Evolutionary conservation across 2,329 filamentous ascomycete species (phyloP).

Genomic region (Bipolaris oryzae): DNA sequence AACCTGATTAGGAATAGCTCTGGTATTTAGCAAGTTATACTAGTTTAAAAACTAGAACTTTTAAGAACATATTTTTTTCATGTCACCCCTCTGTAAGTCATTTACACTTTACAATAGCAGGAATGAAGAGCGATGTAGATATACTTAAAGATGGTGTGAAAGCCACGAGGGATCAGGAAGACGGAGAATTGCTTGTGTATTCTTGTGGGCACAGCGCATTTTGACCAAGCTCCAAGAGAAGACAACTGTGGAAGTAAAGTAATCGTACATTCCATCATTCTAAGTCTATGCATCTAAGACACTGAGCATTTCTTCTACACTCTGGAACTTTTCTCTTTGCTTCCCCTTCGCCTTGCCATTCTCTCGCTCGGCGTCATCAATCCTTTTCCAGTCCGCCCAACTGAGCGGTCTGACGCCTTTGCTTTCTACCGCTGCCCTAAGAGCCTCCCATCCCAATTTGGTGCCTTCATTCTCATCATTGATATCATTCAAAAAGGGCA

Average conservation of each 20-base stretch:
- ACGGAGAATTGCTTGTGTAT: not conserved
- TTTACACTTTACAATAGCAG: too few relatives aligned
- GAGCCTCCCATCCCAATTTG: constrained; percentile 75
- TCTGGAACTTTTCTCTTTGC: constrained; percentile 71
- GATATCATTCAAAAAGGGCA: constrained; percentile 56
- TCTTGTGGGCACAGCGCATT: not conserved
- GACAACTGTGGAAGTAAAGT: not conserved
- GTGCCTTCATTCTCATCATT: constrained; percentile 44
- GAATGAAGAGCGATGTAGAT: too few relatives aligned
- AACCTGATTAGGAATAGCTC: too few relatives aligned
- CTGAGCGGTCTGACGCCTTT: constrained; percentile 67
- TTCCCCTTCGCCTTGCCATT: constrained; percentile 73
- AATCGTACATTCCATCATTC: too few relatives aligned
- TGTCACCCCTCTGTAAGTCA: too few relatives aligned
- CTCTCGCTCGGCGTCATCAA: constrained; percentile 77
- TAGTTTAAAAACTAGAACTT: too few relatives aligned
- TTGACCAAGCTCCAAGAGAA: not conserved
- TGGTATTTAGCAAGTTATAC: too few relatives aligned
- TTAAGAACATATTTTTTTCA: too few relatives aligned
- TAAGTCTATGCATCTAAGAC: constrained; percentile 40
- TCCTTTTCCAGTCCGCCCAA: constrained; percentile 86
- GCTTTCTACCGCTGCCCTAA: constrained; percentile 65
- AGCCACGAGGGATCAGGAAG: too few relatives aligned
- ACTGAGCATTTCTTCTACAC: constrained; percentile 63
- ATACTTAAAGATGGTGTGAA: too few relatives aligned